Evolutionary conservation across 108 stramenopile species (phyloP).

Genomic region (Nitzschia sp.): DNA sequence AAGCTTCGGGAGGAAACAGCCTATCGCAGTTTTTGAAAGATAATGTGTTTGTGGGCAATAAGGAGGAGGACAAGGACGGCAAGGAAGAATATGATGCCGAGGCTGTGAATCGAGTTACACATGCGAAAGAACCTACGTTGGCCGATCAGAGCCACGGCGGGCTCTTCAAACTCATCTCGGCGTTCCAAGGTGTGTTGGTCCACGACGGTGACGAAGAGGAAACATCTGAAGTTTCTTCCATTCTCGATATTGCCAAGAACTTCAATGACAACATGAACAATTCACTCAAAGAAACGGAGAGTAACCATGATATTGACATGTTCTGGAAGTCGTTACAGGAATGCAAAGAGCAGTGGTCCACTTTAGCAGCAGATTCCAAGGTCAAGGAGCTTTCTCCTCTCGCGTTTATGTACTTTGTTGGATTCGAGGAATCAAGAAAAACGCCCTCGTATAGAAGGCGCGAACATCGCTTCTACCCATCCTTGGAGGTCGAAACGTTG

Average conservation of each 20-base stretch:
- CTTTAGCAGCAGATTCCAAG: conserved; percentile 5
- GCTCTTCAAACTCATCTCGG: neutral
- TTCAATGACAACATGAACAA: neutral
- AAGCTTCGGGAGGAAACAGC: neutral
- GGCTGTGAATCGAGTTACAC: conserved; percentile 11
- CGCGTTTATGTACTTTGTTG: conserved; percentile 60
- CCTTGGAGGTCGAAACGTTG: conserved; percentile 42
- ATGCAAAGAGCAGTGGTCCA: conserved; percentile 6
- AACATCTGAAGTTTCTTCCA: neutral
- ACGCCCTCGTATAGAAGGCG: conserved; percentile 77
- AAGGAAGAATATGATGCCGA: conserved; percentile 2
- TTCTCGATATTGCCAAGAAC: conserved; percentile 14
- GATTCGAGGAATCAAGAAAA: conserved; percentile 56
- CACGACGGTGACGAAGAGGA: neutral
- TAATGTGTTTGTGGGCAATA: neutral
- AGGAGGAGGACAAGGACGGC: neutral
- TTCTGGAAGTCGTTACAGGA: conserved; percentile 1
- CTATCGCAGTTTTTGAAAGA: conserved; percentile 6
- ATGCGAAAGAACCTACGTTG: neutral
- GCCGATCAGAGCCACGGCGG: neutral
- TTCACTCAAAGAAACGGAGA: neutral
- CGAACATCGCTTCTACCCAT: conserved; percentile 45
- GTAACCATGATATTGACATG: conserved; percentile 9
- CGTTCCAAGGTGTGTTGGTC: conserved; percentile 1
- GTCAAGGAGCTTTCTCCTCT: conserved; percentile 24